These are phyloP conservation scores for Spatholobus suberectus DNA, from an alignment of 306 rosid genomes.

Conservation along the genomic window DNA sequence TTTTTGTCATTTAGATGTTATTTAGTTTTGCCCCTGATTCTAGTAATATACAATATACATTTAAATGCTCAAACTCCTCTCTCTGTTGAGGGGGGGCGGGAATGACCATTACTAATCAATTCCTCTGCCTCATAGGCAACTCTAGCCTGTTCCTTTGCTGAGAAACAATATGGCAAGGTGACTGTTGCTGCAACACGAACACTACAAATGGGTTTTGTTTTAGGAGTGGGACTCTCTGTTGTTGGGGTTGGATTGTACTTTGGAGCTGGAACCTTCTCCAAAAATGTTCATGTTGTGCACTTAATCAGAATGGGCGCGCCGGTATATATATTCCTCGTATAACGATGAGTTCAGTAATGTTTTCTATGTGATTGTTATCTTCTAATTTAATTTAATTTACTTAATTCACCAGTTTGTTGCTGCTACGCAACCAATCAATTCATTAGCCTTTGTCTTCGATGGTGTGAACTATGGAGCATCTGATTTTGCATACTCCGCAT, in stretches of 20 bases:
- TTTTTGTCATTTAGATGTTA: too few species aligned
- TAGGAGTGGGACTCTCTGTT: conserved; percentile 69
- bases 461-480: conserved; percentile 94
- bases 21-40: too few species aligned
- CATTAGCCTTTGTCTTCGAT: conserved; percentile 88
- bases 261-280: conserved; percentile 81
- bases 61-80: too few species aligned
- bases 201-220: conserved; percentile 71
- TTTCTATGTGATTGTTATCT: neutral
- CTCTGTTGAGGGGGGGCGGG: too few species aligned
- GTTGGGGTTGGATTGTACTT: conserved; percentile 75
- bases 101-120: neutral
- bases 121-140: conserved; percentile 57
- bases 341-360: neutral
- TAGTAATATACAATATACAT: too few species aligned
- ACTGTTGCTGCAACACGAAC: conserved; percentile 64
- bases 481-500: conserved; percentile 87
- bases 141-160: conserved; percentile 85
- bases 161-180: conserved; percentile 68
- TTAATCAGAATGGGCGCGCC: conserved; percentile 72
- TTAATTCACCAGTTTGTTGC: conserved; percentile 72
- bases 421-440: conserved; percentile 86
- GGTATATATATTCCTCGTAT: conserved; percentile 42
- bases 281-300: conserved; percentile 64
- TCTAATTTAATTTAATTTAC: neutral